Evolutionary conservation across 2,329 filamentous ascomycete genomes (phyloP).

Genomic region (Ophiostoma quercus): DNA sequence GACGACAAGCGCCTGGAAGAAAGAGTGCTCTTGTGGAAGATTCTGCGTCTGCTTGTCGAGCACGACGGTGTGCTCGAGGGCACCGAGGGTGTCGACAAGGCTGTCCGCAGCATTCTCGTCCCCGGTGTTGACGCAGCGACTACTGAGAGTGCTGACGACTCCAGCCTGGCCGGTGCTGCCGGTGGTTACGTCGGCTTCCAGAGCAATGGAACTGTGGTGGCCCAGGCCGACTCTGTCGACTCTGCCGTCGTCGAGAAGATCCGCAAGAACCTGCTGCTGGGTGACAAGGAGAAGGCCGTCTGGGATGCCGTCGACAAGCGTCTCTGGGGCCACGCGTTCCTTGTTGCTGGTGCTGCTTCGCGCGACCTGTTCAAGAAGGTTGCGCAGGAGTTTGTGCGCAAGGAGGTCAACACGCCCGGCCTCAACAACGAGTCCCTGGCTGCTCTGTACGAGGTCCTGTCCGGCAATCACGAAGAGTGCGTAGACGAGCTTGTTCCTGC

Average conservation of each 20-base stretch:
- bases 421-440: conserved; percentile 82
- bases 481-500: conserved; percentile 92
- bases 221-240: conserved; percentile 59
- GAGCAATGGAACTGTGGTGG: background rate
- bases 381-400: conserved; percentile 88
- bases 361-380: conserved; percentile 87
- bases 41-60: conserved; percentile 75
- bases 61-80: conserved; percentile 79
- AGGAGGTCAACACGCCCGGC: conserved; percentile 80
- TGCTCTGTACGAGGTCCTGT: conserved; percentile 87
- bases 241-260: conserved; percentile 64
- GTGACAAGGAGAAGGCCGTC: conserved; percentile 83
- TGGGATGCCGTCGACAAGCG: conserved; percentile 91
- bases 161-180: conserved; percentile 25
- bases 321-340: conserved; percentile 92
- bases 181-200: conserved; percentile 22
- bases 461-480: conserved; percentile 89
- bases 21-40: conserved; percentile 79
- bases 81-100: conserved; percentile 63
- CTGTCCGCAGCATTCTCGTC: conserved; percentile 64
- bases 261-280: conserved; percentile 66
- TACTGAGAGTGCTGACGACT: conserved; percentile 16
- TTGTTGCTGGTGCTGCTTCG: conserved; percentile 74
- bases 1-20: conserved; percentile 71
- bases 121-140: conserved; percentile 27